These are phyloP conservation scores for Pestalotiopsis sp. DNA, from an alignment of 2,329 filamentous ascomycete genomes.

Conservation along the genomic window DNA sequence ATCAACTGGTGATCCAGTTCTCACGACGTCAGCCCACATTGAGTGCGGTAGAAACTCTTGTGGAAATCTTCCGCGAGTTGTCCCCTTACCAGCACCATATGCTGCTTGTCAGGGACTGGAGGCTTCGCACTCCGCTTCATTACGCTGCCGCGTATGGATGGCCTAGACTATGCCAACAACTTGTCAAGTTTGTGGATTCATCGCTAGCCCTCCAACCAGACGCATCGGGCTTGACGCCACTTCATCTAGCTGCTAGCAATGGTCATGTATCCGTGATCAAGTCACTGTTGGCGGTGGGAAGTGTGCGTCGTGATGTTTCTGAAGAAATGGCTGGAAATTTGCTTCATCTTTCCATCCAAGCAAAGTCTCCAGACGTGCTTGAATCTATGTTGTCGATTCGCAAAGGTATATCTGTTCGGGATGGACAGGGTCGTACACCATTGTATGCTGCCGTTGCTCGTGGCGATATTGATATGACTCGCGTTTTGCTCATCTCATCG, in stretches of 20 bases:
- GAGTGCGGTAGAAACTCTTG: neutral
- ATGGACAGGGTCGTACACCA: conserved; percentile 1
- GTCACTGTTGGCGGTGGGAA: conserved; percentile 1
- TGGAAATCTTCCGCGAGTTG: conserved; percentile 12
- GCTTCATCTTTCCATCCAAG: conserved; percentile 9
- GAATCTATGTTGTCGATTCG: conserved; percentile 7
- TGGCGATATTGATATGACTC: conserved; percentile 6
- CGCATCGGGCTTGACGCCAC: conserved; percentile 10
- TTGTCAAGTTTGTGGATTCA: conserved; percentile 15
- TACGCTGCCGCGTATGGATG: conserved; percentile 15
- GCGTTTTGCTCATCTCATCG: conserved; percentile 2
- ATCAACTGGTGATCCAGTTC: conserved; percentile 13
- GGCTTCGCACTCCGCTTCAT: conserved; percentile 15
- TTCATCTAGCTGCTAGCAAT: conserved; percentile 4
- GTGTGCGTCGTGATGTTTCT: neutral
- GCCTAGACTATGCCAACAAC: conserved; percentile 10
- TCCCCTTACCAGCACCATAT: conserved; percentile 18
- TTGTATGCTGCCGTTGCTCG: conserved; percentile 9
- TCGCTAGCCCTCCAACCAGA: conserved; percentile 9
- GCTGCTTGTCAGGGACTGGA: conserved; percentile 15
- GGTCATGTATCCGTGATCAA: conserved; percentile 8
- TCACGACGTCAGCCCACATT: neutral
- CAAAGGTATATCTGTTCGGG: conserved; percentile 7
- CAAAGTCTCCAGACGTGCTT: neutral
- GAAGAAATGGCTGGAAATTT: conserved; percentile 9